phyloP scores from a whole-genome alignment of 2,329 filamentous ascomycete genomes.

The Penicillium psychrosexuale region DNA sequence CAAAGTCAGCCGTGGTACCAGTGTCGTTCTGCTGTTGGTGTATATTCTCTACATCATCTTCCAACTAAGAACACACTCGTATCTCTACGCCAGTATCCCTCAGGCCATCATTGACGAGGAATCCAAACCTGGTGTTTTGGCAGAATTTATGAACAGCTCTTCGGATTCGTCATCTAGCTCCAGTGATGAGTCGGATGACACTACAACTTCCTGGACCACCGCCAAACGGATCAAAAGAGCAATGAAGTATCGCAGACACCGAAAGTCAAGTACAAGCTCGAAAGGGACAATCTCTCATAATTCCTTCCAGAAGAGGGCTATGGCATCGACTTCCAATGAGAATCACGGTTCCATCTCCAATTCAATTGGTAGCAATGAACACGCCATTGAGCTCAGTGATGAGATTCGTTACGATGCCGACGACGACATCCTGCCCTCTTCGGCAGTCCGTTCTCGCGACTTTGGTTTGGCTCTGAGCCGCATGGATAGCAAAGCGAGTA shows the following conservation, averaged over 20 bases:
- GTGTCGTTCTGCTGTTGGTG: conserved; percentile 77
- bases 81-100: conserved; percentile 88
- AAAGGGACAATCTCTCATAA: conserved; percentile 43
- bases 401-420: conserved; percentile 31
- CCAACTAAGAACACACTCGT: conserved; percentile 86
- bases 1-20: conserved; percentile 84
- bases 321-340: conserved; percentile 18
- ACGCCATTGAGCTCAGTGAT: conserved; percentile 29
- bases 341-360: conserved; percentile 22
- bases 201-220: conserved; percentile 67
- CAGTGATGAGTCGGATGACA: conserved; percentile 64
- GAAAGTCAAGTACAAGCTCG: conserved; percentile 74
- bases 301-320: conserved; percentile 24
- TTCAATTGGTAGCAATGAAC: conserved; percentile 20
- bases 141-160: conserved; percentile 68
- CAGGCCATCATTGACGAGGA: conserved; percentile 92
- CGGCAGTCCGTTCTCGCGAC: conserved; percentile 29
- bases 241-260: conserved; percentile 65
- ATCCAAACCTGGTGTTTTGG: conserved; percentile 77
- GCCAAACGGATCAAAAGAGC: conserved; percentile 73
- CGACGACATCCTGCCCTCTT: conserved; percentile 19
- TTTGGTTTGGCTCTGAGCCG: conserved; percentile 24
- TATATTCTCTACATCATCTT: conserved; percentile 83
- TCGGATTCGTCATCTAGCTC: conserved; percentile 50
- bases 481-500: conserved; percentile 12